Conservation (phyloP, 192 early-diverging fungal genomes). For the Chytriomyces hyalinus region DNA sequence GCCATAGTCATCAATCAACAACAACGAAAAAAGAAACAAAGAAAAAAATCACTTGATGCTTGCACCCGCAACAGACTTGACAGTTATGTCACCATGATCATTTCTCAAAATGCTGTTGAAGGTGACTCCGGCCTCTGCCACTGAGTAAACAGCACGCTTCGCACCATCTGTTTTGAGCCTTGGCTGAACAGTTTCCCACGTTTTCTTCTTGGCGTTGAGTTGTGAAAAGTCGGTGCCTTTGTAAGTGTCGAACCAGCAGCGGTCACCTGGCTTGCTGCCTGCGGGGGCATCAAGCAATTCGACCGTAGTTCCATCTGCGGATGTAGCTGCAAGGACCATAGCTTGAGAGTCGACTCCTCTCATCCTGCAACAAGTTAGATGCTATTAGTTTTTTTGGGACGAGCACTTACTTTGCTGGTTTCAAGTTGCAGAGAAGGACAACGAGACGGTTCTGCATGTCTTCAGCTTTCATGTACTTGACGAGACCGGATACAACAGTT, state of each 20-base stretch:
- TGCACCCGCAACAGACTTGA: conserved; percentile 28
- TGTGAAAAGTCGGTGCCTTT: conserved; percentile 74
- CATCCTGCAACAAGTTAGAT: conserved; percentile 52
- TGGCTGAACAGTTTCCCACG: conserved; percentile 96
- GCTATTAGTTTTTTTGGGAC: neutral
- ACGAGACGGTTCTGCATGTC: conserved; percentile 45
- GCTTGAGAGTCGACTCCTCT: conserved; percentile 88
- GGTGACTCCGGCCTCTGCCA: conserved; percentile 24
- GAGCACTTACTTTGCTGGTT: conserved; percentile 73
- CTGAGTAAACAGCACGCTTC: conserved; percentile 34
- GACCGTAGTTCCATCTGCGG: conserved; percentile 75
- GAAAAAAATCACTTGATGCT: conserved; percentile 32
- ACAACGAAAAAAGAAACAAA: neutral
- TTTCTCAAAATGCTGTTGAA: conserved; percentile 19
- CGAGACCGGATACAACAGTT: conserved; percentile 89
- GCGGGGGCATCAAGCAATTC: conserved; percentile 85
- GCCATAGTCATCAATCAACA: neutral
- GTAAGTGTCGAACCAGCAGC: conserved; percentile 81
- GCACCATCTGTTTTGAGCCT: conserved; percentile 54
- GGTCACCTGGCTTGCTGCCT: conserved; percentile 81
- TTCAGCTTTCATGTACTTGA: conserved; percentile 78
- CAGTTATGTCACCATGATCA: conserved; percentile 20
- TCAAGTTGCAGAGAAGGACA: conserved; percentile 84
- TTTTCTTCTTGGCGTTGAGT: conserved; percentile 93
- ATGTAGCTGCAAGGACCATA: conserved; percentile 90